Base-by-base conservation (phyloP, 495 filamentous ascomycete species). In the Neurospora africana region DNA sequence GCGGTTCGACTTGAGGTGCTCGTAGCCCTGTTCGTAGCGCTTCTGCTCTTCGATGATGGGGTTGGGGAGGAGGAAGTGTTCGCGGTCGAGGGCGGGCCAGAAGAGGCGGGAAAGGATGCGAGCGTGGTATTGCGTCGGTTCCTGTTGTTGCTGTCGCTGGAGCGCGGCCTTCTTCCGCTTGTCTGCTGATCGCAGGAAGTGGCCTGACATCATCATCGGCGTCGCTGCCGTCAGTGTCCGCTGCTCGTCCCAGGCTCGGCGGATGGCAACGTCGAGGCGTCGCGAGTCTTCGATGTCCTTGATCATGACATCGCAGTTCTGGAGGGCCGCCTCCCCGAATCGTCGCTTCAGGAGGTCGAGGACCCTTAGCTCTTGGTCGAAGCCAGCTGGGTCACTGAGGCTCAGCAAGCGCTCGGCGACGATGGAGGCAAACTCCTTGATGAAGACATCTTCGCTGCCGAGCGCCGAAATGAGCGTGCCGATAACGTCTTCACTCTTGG, bases 241-340 rank as follows among this genome's bases (percentile, higher is more conserved):
- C 36, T 73, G 38, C 27, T 65, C 53, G 27, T 65, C 53, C 53
- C 53, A 65, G 11, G 35, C 65, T 39, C 84, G 85, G 19, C 88
- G 81, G 38, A 97, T 92, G 35, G 84, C 79, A 35, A 81, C 76
- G 76, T 97, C 89, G 68, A 95, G 86, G 65, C 89, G 86, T 65
- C 87, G 85, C 15, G 94, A 97, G 76, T 97, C 94, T 68, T 90
- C 86, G n/a, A 98, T 90, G 81, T 99, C 95, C 67, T 90, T 91
- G 36, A 98, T 87, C 95, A 99, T 99, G 72, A 99, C 95, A 76
- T 98, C 93, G 81, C 93, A 97, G 58, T 90, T 90, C 78, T 98
- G 95, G 58, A 98, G 83, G 10, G 90, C 87, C 5, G 88, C 86
- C 74, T 97, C 93, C 19, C 94, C 96, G 69, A 98, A 95, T 7